Evolutionary conservation across 73 alveolate genomes (phyloP).

Genomic region (Symbiodinium natans): DNA sequence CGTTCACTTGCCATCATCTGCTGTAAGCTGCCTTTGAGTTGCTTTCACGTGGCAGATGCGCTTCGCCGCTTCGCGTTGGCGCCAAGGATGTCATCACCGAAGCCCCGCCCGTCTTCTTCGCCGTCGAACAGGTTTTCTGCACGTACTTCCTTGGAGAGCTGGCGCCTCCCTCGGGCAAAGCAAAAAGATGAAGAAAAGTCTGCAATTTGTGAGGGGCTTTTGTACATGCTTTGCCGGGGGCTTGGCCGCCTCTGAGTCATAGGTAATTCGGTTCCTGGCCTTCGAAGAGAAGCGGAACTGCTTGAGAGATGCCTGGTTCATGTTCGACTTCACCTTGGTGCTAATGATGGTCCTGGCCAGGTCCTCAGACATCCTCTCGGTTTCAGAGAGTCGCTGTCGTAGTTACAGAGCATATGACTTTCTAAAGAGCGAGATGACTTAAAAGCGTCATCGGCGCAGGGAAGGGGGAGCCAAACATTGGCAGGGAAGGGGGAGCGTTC

Average conservation of each 20-base stretch:
- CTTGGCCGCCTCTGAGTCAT: not conserved
- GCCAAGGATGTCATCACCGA: conserved; percentile 43
- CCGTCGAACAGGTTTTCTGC: conserved; percentile 76
- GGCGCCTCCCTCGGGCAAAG: not conserved
- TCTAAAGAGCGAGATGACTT: too few species aligned
- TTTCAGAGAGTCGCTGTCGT: too few species aligned
- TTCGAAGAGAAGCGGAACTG: conserved; percentile 51
- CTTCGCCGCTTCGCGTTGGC: not conserved
- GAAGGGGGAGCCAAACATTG: too few species aligned
- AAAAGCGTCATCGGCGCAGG: too few species aligned
- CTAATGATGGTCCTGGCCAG: conserved; percentile 51
- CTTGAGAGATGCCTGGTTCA: conserved; percentile 76
- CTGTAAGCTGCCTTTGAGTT: not conserved
- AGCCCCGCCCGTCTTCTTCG: conserved; percentile 45
- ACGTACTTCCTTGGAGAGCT: conserved; percentile 44
- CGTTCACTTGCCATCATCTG: too few species aligned
- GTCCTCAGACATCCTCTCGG: not conserved
- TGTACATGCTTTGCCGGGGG: not conserved
- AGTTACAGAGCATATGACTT: too few species aligned
- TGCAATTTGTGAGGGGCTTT: not conserved
- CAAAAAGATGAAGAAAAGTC: not conserved
- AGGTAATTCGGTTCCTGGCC: conserved; percentile 77
- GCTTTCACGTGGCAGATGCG: not conserved
- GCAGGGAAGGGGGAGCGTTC: too few species aligned
- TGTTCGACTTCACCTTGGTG: conserved; percentile 55